Evolutionary conservation across 495 filamentous ascomycete species (phyloP).

Genomic region (Xylaria telfairii): DNA sequence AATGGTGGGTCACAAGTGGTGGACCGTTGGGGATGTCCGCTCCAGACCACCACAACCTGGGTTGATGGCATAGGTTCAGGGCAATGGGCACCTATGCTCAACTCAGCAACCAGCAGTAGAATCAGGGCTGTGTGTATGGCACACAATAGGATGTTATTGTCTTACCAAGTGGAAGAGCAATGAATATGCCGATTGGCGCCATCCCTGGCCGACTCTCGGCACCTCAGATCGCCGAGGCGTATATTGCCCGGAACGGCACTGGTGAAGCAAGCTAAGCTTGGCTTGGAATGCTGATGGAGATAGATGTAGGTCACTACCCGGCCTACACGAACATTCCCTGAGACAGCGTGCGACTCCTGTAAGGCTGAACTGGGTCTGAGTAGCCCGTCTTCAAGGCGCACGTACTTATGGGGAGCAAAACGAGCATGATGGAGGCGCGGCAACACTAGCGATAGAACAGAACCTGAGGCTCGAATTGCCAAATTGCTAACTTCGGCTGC

Average conservation of each 20-base stretch:
- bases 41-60: constrained; percentile 34
- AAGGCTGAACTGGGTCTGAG: not conserved
- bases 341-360: not conserved
- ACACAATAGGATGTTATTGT: constrained; percentile 16
- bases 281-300: constrained; percentile 10
- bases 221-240: constrained; percentile 14
- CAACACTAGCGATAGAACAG: not conserved
- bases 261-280: not conserved
- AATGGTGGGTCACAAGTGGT: constrained; percentile 37
- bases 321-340: not conserved
- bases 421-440: constrained; percentile 25
- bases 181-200: constrained; percentile 17
- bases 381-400: not conserved
- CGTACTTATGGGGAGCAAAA: not conserved
- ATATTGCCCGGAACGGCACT: constrained; percentile 5
- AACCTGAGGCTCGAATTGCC: constrained; percentile 13
- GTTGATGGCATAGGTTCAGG: constrained; percentile 28
- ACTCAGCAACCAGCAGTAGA: constrained; percentile 24
- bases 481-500: constrained; percentile 7
- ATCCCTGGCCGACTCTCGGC: constrained; percentile 16
- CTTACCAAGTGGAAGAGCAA: constrained; percentile 6
- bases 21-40: constrained; percentile 45
- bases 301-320: not conserved
- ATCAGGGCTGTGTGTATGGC: constrained; percentile 3
- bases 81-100: constrained; percentile 6